These are phyloP conservation scores for Wickerhamomyces bovis DNA, from an alignment of 805 yeast genomes.

Conservation along the genomic window DNA sequence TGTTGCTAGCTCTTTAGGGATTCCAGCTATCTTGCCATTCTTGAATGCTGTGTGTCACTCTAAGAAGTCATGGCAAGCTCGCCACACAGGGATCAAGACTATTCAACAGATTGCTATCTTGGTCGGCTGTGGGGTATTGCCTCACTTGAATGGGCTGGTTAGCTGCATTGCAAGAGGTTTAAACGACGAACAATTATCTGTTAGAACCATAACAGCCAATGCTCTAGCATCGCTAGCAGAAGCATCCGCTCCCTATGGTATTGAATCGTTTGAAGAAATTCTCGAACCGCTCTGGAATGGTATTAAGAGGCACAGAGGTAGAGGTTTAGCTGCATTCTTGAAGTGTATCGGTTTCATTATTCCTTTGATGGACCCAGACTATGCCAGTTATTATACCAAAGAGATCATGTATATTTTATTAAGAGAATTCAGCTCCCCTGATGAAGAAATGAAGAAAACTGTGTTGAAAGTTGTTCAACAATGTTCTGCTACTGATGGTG, in stretches of 20 bases:
- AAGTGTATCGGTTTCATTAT: constrained; percentile 73
- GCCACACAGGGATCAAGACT: constrained; percentile 75
- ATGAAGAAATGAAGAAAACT: constrained; percentile 78
- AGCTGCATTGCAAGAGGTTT: constrained; percentile 53
- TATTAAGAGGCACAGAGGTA: constrained; percentile 69
- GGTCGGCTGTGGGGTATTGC: constrained; percentile 68
- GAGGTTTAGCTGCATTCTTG: constrained; percentile 66
- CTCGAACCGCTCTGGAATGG: constrained; percentile 82
- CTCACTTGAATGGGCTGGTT: constrained; percentile 62
- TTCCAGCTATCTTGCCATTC: constrained; percentile 69
- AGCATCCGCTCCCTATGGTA: constrained; percentile 80
- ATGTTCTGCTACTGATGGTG: constrained; percentile 55
- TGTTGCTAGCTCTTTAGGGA: constrained; percentile 74
- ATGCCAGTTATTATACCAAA: constrained; percentile 68
- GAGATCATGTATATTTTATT: constrained; percentile 63
- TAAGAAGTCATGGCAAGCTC: constrained; percentile 71
- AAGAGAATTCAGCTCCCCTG: constrained; percentile 75
- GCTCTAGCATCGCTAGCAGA: constrained; percentile 75
- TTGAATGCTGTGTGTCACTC: constrained; percentile 73
- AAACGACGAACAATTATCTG: constrained; percentile 60
- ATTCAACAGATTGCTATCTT: constrained; percentile 70
- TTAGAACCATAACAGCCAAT: constrained; percentile 64
- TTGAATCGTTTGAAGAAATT: constrained; percentile 68
- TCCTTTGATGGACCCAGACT: constrained; percentile 83
- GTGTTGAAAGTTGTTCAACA: constrained; percentile 63